Percentiles rank a stretch among this genome's conserved stretches.
These are phyloP conservation scores for Zychaea mexicana DNA, from an alignment of 371 early-diverging fungal species.

Conservation along the genomic window DNA sequence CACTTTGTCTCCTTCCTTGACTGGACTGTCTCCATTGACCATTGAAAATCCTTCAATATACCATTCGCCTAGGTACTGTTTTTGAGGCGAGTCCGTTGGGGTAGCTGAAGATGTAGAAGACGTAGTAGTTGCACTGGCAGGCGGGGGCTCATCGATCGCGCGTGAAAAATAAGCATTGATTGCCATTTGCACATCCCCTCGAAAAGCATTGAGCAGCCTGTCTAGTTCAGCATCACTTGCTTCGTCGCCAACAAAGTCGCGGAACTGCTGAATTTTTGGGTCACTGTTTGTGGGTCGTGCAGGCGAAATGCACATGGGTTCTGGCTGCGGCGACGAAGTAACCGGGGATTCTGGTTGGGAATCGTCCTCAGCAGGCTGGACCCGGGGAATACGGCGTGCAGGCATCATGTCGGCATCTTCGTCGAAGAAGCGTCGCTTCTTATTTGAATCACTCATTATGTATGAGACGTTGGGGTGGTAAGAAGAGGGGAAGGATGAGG, in stretches of 20 bases:
- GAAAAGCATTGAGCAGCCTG: slow-evolving; percentile 2
- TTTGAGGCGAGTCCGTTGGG: neutral
- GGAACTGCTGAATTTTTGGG: neutral
- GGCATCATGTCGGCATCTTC: neutral
- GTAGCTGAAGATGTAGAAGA: neutral
- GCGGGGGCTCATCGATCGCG: neutral
- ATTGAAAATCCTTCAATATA: slow-evolving; percentile 38
- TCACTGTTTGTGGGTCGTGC: neutral
- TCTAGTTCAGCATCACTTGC: neutral
- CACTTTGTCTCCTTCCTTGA: slow-evolving; percentile 33
- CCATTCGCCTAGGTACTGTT: neutral
- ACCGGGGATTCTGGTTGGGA: neutral
- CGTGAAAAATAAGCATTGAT: slow-evolving; percentile 11
- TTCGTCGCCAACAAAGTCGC: neutral
- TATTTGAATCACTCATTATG: neutral
- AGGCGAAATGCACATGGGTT: neutral
- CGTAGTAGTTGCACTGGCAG: neutral
- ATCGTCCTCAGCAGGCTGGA: neutral
- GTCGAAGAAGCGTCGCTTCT: slow-evolving; percentile 2
- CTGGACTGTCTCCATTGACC: slow-evolving; percentile 25
- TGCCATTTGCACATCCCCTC: slow-evolving; percentile 16
- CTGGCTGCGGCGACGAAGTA: neutral
- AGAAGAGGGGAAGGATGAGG: neutral
- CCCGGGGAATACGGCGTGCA: slow-evolving; percentile 1
- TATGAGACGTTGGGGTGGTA: neutral